phyloP scores from a whole-genome alignment of 345 rosid genomes.

The Erucastrum elatum region DNA sequence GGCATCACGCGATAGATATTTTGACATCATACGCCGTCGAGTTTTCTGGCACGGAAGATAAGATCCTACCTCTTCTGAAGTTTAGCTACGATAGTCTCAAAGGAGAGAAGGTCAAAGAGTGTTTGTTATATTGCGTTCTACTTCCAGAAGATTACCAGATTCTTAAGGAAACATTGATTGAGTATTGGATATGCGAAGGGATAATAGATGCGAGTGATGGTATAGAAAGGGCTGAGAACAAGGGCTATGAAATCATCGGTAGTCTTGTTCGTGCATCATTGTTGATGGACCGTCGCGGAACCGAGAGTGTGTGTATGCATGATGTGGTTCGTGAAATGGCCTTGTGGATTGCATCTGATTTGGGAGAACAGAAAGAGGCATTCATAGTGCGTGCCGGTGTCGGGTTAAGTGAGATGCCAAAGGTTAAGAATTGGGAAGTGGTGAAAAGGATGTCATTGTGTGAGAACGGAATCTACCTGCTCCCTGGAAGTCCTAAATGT shows the following conservation, averaged over 20 bases:
- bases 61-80: slow-evolving; percentile 36
- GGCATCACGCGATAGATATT: slow-evolving; percentile 39
- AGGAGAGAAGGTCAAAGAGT: background rate
- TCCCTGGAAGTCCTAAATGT: background rate
- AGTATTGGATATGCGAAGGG: slow-evolving; percentile 39
- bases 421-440: background rate
- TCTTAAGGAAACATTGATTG: slow-evolving; percentile 11
- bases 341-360: slow-evolving; percentile 32
- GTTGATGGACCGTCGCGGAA: background rate
- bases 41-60: slow-evolving; percentile 20
- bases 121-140: slow-evolving; percentile 46
- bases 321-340: slow-evolving; percentile 31
- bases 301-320: background rate
- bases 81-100: slow-evolving; percentile 36
- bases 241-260: too few relatives aligned
- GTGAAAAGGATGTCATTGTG: slow-evolving; percentile 35
- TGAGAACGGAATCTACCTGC: background rate
- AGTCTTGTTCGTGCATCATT: too few relatives aligned
- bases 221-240: too few relatives aligned
- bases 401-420: background rate
- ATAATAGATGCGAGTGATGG: slow-evolving; percentile 19
- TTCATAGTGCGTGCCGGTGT: background rate
- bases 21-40: slow-evolving; percentile 25
- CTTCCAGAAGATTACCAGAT: slow-evolving; percentile 37
- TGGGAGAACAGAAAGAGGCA: background rate